A percentile compares a stretch with the other conserved stretches of the same genome.
These are phyloP conservation scores for Tranzscheliella williamsii DNA, from an alignment of 1,284 basidiomycete species.

Conservation along the genomic window DNA sequence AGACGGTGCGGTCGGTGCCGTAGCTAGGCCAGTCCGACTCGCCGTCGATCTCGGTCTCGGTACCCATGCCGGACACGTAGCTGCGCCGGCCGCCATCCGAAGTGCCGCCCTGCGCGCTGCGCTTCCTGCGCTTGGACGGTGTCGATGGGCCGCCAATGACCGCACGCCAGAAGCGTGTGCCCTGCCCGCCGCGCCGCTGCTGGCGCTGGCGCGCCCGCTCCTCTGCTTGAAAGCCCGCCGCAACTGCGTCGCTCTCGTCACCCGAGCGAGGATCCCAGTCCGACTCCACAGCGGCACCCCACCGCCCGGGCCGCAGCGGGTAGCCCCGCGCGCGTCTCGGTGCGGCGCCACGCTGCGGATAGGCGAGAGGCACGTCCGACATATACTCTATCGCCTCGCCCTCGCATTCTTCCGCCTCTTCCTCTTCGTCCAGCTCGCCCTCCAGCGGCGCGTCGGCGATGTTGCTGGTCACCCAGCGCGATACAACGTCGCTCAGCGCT, in stretches of 20 bases:
- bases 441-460: slow-evolving; percentile 51
- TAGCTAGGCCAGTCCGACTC: slow-evolving; percentile 34
- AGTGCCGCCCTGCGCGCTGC: background rate
- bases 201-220: slow-evolving; percentile 23
- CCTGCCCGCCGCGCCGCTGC: slow-evolving; percentile 27
- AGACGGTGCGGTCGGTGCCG: slow-evolving; percentile 20
- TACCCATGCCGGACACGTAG: slow-evolving; percentile 3
- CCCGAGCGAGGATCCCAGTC: slow-evolving; percentile 35
- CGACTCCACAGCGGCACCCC: slow-evolving; percentile 5
- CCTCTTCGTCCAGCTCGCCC: slow-evolving; percentile 27
- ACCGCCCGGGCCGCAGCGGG: slow-evolving; percentile 3
- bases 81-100: background rate
- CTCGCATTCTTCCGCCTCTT: slow-evolving; percentile 10
- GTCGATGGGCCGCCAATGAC: slow-evolving; percentile 44
- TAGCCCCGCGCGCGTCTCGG: slow-evolving; percentile 7
- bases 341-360: slow-evolving; percentile 6
- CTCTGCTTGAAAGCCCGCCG: slow-evolving; percentile 7
- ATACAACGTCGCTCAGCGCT: slow-evolving; percentile 50
- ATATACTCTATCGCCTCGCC: slow-evolving; percentile 15
- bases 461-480: slow-evolving; percentile 59
- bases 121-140: slow-evolving; percentile 5
- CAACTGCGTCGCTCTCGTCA: slow-evolving; percentile 29
- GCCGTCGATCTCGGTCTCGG: slow-evolving; percentile 26
- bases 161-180: slow-evolving; percentile 48
- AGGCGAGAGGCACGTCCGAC: slow-evolving; percentile 13